These are phyloP conservation scores for Diphasiastrum complanatum DNA, from an alignment of 83 land plant genomes.

Conservation along the genomic window DNA sequence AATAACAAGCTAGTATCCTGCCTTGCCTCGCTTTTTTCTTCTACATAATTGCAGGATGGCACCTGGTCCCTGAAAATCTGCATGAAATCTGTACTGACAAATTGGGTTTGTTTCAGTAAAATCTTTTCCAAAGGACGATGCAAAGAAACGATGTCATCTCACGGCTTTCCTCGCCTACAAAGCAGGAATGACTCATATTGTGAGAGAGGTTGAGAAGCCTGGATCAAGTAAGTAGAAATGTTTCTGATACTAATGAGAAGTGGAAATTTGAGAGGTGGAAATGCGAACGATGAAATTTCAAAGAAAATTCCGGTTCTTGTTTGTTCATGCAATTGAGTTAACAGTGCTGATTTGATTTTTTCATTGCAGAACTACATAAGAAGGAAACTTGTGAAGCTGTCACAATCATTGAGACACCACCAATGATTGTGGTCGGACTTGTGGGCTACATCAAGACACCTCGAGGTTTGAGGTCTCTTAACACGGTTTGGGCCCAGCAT, in stretches of 20 bases:
- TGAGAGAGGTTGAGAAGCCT: slow-evolving; percentile 44
- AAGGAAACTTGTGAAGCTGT: slow-evolving; percentile 32
- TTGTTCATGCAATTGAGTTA: no score
- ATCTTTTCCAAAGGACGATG: no score
- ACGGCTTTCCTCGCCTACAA: slow-evolving; percentile 43
- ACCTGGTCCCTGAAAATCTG: no score
- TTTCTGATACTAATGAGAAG: background rate
- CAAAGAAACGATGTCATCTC: no score
- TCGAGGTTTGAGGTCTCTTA: slow-evolving; percentile 12
- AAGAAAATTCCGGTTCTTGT: background rate
- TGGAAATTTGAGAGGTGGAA: background rate
- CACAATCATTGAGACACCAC: slow-evolving; percentile 15
- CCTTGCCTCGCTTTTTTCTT: no score
- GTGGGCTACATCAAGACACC: slow-evolving; percentile 17
- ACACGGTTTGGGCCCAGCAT: slow-evolving; percentile 13
- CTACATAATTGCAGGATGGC: no score
- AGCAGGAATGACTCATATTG: slow-evolving; percentile 50
- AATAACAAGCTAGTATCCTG: no score
- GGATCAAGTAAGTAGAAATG: slow-evolving; percentile 36
- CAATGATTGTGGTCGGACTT: slow-evolving; percentile 8
- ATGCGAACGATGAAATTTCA: background rate
- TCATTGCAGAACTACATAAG: slow-evolving; percentile 38
- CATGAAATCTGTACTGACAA: no score
- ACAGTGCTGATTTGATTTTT: background rate
- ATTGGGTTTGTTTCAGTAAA: no score